Base-by-base conservation (phyloP, 192 early-diverging fungal genomes). In the Entomortierella lignicola region DNA sequence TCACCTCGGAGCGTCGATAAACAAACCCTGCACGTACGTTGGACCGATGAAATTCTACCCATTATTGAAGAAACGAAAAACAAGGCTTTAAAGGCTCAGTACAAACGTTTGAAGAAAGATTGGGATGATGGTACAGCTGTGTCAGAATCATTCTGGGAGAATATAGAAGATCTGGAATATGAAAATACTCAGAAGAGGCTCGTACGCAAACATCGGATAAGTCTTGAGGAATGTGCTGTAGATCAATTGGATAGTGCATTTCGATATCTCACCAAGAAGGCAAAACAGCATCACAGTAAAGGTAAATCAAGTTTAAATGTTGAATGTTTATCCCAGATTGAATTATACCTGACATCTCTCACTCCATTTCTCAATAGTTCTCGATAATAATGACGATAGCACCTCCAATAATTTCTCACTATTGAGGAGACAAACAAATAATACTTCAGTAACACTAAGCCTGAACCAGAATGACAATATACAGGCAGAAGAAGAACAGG, bases 121-220 rank as follows among this genome's bases (percentile, higher is more conserved):
- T 47, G 54, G 54, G 26, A 30, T 7, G 64, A 66, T 41, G n/a
- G n/a, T 37, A 29, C 7, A 17, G 44, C 29, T 44, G 63, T 37
- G 25, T 17, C 54, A 26, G 54, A 66, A 30, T 17, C 32, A 17
- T 66, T 66, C 32, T 66, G 64, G 64, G 54, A 26, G 29, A 5
- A 66, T 27, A 66, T 66, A 26, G 53, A 66, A 20, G 53, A 66
- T 11, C 41, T 32, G 34, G 63, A 55, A 53, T 44, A 42, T 37
- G 37, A 55, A 32, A 42, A 30, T 17, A 18, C 54, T 56, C 54
- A 57, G 56, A 66, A 32, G 53, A 55, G 64, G 54, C 55, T 39
- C 42, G 64, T 56, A 42, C 41, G 64, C 50, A 66, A 56, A 41
- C 64, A 66, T n/a, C 54, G n/a, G 54, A 44, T 56, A 37, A 66